Percentiles rank a stretch among this genome's conserved stretches.
Evolutionary conservation across 345 rosid species (phyloP).

Genomic region (Pseudoturritis turrita): DNA sequence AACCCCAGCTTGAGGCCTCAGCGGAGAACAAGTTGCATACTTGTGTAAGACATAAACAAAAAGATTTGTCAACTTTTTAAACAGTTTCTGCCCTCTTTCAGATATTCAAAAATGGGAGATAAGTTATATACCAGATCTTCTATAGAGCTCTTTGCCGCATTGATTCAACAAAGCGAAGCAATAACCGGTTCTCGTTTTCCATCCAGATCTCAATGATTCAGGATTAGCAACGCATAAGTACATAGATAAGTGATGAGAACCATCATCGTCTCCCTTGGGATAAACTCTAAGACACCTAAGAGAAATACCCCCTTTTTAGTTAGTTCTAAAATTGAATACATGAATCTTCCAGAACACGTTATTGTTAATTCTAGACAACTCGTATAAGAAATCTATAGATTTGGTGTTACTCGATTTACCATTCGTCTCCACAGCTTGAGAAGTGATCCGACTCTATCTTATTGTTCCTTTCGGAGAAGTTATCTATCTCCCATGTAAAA

Average conservation of each 20-base stretch:
- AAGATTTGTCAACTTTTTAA: neutral
- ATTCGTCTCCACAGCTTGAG: conserved; percentile 12
- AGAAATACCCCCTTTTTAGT: neutral
- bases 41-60: neutral
- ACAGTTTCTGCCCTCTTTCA: neutral
- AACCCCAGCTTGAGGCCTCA: neutral
- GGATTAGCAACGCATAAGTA: neutral
- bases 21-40: neutral
- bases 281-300: neutral
- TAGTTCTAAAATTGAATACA: too few relatives aligned
- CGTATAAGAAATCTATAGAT: neutral
- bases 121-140: neutral
- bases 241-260: neutral
- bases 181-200: neutral
- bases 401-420: neutral
- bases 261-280: neutral
- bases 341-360: too few relatives aligned
- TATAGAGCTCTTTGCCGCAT: neutral
- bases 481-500: conserved; percentile 5
- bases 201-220: neutral
- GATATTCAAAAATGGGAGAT: neutral
- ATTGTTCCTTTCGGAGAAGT: neutral
- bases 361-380: neutral
- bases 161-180: neutral
- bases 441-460: neutral